phyloP scores from a whole-genome alignment of 192 early-diverging fungal genomes.

The Podila clonocystis region DNA sequence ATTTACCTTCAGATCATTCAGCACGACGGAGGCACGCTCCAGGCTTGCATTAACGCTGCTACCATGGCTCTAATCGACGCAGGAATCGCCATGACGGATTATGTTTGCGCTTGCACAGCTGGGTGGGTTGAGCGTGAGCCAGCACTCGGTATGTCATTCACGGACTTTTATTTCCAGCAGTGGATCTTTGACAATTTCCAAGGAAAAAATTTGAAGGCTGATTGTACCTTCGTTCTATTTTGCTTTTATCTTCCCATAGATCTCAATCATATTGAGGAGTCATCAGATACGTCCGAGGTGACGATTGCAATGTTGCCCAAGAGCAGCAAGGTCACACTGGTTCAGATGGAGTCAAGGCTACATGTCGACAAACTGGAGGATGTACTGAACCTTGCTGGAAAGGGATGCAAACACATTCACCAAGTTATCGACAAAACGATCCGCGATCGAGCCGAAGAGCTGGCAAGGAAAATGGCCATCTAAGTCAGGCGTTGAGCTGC shows the following conservation, averaged over 20 bases:
- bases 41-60: conserved; percentile 85
- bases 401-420: conserved; percentile 75
- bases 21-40: conserved; percentile 87
- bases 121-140: conserved; percentile 84
- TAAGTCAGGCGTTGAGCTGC: neutral
- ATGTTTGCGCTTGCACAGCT: conserved; percentile 89
- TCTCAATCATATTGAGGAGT: conserved; percentile 90
- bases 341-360: conserved; percentile 90
- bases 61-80: conserved; percentile 87
- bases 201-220: neutral
- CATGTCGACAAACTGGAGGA: conserved; percentile 82
- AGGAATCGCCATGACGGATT: conserved; percentile 83
- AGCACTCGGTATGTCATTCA: conserved; percentile 61
- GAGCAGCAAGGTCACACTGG: conserved; percentile 82
- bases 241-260: conserved; percentile 59
- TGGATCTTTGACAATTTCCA: neutral
- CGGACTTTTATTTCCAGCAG: neutral
- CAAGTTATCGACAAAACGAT: conserved; percentile 70
- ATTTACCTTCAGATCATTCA: conserved; percentile 95
- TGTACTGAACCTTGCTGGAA: conserved; percentile 70
- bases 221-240: neutral
- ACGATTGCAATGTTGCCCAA: conserved; percentile 88
- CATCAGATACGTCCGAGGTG: conserved; percentile 85
- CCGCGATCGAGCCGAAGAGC: conserved; percentile 58
- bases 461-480: conserved; percentile 53